Evolutionary conservation across 2,329 filamentous ascomycete genomes (phyloP).

Genomic region (Beauveria varroae): DNA sequence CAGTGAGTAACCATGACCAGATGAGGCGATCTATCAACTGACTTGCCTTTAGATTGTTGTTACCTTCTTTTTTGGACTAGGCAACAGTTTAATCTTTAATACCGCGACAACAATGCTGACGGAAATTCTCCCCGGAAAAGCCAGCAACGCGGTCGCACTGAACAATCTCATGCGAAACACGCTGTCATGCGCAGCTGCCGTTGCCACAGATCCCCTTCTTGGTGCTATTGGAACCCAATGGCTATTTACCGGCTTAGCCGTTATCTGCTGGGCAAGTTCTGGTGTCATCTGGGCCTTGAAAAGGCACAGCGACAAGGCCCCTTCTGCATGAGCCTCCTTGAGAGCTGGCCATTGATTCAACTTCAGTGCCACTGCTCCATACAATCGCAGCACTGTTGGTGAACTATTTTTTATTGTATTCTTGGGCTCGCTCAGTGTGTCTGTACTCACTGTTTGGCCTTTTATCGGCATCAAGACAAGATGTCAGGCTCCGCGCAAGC

Average conservation of each 20-base stretch:
- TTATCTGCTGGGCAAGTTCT: conserved; percentile 1
- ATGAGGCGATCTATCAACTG: neutral
- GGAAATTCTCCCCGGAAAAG: neutral
- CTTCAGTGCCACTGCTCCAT: no score
- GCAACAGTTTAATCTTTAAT: neutral
- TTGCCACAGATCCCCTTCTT: neutral
- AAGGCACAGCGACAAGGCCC: neutral
- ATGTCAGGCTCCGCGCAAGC: no score
- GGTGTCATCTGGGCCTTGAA: neutral
- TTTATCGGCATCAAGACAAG: no score
- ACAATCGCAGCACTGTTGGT: no score
- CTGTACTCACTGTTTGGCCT: no score
- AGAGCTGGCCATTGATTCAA: no score
- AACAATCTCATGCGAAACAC: conserved; percentile 3
- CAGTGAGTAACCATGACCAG: neutral
- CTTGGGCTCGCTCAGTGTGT: no score
- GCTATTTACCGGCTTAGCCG: neutral
- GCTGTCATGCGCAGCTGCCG: neutral
- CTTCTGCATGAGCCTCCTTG: neutral
- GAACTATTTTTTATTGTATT: no score
- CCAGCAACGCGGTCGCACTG: neutral
- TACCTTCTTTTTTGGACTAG: neutral
- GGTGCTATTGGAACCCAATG: neutral
- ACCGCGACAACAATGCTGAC: neutral
- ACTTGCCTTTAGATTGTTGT: neutral